These are phyloP conservation scores for Cyanodermella asteris DNA, from an alignment of 2,329 filamentous ascomycete species.

Conservation along the genomic window DNA sequence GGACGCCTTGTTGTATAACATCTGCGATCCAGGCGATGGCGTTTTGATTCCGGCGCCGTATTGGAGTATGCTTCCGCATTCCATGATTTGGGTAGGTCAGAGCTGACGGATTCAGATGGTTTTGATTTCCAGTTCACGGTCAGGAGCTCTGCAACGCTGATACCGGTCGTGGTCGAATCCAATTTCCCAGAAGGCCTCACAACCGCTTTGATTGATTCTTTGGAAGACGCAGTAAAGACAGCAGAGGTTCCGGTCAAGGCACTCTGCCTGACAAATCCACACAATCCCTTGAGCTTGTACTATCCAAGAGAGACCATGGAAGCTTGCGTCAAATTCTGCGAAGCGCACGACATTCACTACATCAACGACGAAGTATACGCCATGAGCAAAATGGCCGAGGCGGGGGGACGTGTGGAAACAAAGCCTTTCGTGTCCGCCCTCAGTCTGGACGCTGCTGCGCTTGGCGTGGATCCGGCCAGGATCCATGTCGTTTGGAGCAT, in stretches of 20 bases:
- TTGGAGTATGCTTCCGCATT: constrained; percentile 10
- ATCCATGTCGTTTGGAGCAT: constrained; percentile 10
- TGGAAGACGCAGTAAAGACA: constrained; percentile 7
- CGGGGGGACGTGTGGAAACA: constrained; percentile 5
- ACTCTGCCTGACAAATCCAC: constrained; percentile 11
- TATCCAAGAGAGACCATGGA: constrained; percentile 9
- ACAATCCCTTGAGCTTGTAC: constrained; percentile 11
- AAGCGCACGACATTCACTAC: constrained; percentile 9
- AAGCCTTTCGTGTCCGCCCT: constrained; percentile 8
- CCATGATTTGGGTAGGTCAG: neutral
- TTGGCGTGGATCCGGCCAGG: constrained; percentile 8
- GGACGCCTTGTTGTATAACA: constrained; percentile 13
- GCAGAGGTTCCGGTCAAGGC: constrained; percentile 8
- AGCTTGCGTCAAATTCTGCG: constrained; percentile 9
- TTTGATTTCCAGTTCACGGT: constrained; percentile 8
- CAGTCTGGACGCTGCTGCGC: constrained; percentile 5
- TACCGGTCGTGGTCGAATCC: constrained; percentile 8
- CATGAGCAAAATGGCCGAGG: constrained; percentile 7
- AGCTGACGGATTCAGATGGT: no score
- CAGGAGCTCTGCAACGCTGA: constrained; percentile 6
- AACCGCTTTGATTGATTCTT: constrained; percentile 5
- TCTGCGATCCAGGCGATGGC: constrained; percentile 15
- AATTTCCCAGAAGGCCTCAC: constrained; percentile 7
- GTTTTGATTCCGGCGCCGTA: constrained; percentile 13
- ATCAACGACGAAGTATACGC: constrained; percentile 13